Conservation (phyloP, 495 filamentous ascomycete genomes). For the Friedmanniomyces simplex region DNA sequence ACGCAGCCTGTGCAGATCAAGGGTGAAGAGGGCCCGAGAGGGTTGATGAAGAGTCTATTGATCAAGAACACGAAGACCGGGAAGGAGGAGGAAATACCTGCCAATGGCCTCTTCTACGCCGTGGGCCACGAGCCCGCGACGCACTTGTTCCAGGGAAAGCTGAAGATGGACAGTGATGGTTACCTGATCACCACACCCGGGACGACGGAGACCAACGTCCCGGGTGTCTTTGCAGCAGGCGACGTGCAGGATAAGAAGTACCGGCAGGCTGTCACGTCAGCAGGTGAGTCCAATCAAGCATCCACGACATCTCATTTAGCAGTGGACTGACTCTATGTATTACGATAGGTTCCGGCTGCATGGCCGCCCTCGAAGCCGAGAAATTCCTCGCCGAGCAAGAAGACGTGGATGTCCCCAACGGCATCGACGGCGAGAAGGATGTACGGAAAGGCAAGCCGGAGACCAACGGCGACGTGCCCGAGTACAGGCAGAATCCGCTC, state of each 20-base stretch:
- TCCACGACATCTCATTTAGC: neutral
- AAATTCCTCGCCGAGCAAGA: conserved; percentile 76
- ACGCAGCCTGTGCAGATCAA: conserved; percentile 67
- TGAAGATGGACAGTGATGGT: conserved; percentile 74
- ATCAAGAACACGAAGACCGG: conserved; percentile 72
- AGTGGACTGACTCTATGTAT: neutral
- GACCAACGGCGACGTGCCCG: conserved; percentile 42
- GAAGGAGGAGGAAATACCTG: conserved; percentile 67
- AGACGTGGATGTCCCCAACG: conserved; percentile 32
- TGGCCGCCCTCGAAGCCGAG: conserved; percentile 91
- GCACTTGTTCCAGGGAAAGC: conserved; percentile 69
- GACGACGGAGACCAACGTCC: conserved; percentile 74
- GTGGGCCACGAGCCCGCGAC: conserved; percentile 96
- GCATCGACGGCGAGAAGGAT: conserved; percentile 31
- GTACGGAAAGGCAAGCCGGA: conserved; percentile 37
- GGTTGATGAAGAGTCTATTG: conserved; percentile 73
- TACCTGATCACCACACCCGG: conserved; percentile 88
- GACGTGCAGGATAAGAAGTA: conserved; percentile 99
- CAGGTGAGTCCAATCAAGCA: conserved; percentile 51
- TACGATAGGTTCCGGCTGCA: conserved; percentile 70
- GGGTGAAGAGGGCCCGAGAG: conserved; percentile 61
- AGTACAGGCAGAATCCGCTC: conserved; percentile 54
- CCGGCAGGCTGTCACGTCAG: conserved; percentile 93
- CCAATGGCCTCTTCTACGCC: conserved; percentile 94
- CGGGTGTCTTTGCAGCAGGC: conserved; percentile 92